Evolutionary conservation across 202 grass and related monocot species (phyloP).

Genomic region (Miscanthus sacchariflorus): DNA sequence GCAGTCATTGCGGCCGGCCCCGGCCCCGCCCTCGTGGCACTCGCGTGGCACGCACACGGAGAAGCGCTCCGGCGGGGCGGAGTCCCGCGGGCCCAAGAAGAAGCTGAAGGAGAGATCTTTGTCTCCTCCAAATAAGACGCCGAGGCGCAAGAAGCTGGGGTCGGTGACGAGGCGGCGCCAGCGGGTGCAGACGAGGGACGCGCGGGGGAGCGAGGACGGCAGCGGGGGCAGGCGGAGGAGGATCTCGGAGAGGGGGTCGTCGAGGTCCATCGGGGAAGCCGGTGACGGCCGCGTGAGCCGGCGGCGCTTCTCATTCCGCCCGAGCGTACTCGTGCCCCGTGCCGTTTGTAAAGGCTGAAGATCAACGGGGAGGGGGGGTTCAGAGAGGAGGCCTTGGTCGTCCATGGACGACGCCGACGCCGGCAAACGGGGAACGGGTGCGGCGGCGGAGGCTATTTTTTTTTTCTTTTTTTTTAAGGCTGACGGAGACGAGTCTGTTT

Average conservation of each 20-base stretch:
- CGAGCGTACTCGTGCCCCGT: too few relatives aligned
- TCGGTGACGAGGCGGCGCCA: conserved; percentile 9
- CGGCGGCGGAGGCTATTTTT: too few relatives aligned
- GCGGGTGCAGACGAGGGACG: neutral
- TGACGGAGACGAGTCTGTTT: too few relatives aligned
- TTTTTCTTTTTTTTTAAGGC: too few relatives aligned
- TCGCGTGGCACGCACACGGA: neutral
- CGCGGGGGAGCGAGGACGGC: conserved; percentile 1
- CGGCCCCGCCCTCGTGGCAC: too few relatives aligned
- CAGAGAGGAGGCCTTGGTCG: neutral
- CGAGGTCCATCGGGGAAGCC: neutral
- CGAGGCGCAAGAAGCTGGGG: neutral
- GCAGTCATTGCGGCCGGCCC: too few relatives aligned
- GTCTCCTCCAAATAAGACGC: neutral
- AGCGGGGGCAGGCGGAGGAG: conserved; percentile 6
- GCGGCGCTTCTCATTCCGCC: too few relatives aligned
- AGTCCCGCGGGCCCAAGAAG: neutral
- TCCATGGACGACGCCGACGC: neutral
- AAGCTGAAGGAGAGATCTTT: neutral
- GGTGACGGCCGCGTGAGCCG: neutral
- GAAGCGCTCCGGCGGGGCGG: neutral
- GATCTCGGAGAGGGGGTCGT: neutral
- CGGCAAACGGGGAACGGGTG: too few relatives aligned
- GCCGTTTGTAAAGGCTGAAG: neutral
- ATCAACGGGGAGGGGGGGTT: neutral